Percentiles rank a stretch among this genome's conserved stretches.
Evolutionary conservation across 768 basidiomycete genomes (phyloP).

Genomic region (Lepiota brunneoincarnata): DNA sequence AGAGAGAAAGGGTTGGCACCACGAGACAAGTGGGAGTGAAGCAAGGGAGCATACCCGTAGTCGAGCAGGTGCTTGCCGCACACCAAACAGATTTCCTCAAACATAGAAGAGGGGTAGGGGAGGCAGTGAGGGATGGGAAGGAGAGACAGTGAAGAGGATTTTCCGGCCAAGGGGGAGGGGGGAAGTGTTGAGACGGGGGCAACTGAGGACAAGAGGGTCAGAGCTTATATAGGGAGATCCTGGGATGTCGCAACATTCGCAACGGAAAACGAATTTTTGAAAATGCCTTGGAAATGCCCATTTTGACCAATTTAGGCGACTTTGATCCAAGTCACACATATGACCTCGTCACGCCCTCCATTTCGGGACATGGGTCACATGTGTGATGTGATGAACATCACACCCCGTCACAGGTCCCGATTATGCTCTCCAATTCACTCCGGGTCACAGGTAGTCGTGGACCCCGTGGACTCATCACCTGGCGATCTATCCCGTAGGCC

Average conservation of each 20-base stretch:
- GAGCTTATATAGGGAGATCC: slow-evolving; percentile 34
- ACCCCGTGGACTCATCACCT: slow-evolving; percentile 9
- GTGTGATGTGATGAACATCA: not conserved
- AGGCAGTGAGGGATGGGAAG: slow-evolving; percentile 11
- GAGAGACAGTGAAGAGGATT: not conserved
- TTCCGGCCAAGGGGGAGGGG: slow-evolving; percentile 10
- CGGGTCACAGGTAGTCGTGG: slow-evolving; percentile 6
- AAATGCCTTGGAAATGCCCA: slow-evolving; percentile 22
- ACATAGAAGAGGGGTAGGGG: slow-evolving; percentile 42
- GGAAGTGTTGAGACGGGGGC: slow-evolving; percentile 15
- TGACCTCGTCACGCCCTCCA: not conserved
- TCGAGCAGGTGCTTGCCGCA: slow-evolving; percentile 66
- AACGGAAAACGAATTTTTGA: slow-evolving; percentile 28
- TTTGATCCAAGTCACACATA: not conserved
- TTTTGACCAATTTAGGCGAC: slow-evolving; percentile 5
- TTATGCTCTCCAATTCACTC: slow-evolving; percentile 7
- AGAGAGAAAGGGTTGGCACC: slow-evolving; percentile 11
- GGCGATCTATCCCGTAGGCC: not conserved
- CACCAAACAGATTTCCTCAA: slow-evolving; percentile 74
- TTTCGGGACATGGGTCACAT: not conserved
- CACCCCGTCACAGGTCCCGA: not conserved
- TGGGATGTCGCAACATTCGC: slow-evolving; percentile 38
- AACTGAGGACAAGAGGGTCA: slow-evolving; percentile 16
- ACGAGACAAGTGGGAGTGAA: slow-evolving; percentile 11
- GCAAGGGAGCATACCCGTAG: slow-evolving; percentile 50